Percentiles rank a stretch among this genome's conserved stretches.
These are phyloP conservation scores for Sabuloglossum arenarium DNA, from an alignment of 495 filamentous ascomycete genomes.

Conservation along the genomic window DNA sequence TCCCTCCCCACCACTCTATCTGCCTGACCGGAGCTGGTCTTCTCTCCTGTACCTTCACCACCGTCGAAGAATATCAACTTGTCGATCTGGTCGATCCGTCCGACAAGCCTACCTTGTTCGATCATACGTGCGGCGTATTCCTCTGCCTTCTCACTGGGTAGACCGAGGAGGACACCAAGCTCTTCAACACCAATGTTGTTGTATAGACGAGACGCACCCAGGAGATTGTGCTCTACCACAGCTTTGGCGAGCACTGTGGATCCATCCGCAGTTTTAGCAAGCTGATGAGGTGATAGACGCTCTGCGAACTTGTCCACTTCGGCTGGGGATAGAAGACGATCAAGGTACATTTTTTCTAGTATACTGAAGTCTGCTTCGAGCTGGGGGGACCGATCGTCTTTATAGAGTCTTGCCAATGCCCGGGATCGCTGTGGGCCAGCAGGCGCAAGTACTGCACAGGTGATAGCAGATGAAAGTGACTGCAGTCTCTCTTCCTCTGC, in stretches of 20 bases:
- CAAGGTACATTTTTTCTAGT: constrained; percentile 93
- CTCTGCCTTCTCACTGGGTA: constrained; percentile 69
- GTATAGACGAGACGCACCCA: constrained; percentile 70
- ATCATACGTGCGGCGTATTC: constrained; percentile 87
- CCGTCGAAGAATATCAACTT: constrained; percentile 68
- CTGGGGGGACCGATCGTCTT: constrained; percentile 64
- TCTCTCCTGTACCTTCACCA: constrained; percentile 42
- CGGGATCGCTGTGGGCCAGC: constrained; percentile 73
- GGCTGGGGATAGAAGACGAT: constrained; percentile 54
- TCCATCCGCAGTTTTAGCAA: constrained; percentile 72
- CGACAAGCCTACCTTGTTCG: constrained; percentile 69
- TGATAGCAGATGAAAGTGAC: constrained; percentile 72
- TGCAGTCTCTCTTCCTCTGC: constrained; percentile 72
- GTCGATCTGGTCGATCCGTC: constrained; percentile 89
- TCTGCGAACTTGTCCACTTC: constrained; percentile 76
- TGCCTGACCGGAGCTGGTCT: constrained; percentile 29
- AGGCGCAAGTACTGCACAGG: constrained; percentile 82
- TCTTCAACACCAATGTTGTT: constrained; percentile 68
- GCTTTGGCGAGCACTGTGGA: constrained; percentile 86
- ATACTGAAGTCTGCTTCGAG: constrained; percentile 61
- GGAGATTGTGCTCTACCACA: constrained; percentile 86
- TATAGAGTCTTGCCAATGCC: constrained; percentile 65
- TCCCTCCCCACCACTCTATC: constrained; percentile 40
- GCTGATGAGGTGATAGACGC: constrained; percentile 65
- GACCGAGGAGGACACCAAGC: constrained; percentile 53